Evolutionary conservation across 495 filamentous ascomycete species (phyloP).

Genomic region (Annulohypoxylon moriforme): DNA sequence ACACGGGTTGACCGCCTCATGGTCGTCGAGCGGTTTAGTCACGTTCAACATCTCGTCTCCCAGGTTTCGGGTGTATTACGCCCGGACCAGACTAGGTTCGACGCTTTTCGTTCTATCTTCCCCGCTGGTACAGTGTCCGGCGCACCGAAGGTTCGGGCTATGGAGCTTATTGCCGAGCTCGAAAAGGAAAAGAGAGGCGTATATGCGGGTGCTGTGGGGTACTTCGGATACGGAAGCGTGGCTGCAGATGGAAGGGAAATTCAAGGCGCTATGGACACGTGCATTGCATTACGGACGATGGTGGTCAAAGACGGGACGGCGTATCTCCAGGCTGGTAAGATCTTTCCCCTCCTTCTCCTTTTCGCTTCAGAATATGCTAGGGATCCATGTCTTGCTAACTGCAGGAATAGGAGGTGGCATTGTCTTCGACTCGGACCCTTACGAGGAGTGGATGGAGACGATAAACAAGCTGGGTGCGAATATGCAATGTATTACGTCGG

Average conservation of each 20-base stretch:
- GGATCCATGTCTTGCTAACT: constrained; percentile 12
- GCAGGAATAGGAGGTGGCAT: constrained; percentile 81
- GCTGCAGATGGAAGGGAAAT: constrained; percentile 54
- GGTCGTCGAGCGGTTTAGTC: constrained; percentile 94
- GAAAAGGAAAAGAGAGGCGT: constrained; percentile 94
- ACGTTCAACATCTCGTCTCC: constrained; percentile 96
- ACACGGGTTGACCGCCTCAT: constrained; percentile 92
- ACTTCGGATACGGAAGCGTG: constrained; percentile 79
- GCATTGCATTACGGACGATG: constrained; percentile 98
- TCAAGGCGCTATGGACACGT: constrained; percentile 96
- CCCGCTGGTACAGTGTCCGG: constrained; percentile 94
- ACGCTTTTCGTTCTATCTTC: constrained; percentile 96
- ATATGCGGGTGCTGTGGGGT: constrained; percentile 97
- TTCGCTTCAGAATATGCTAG: not conserved
- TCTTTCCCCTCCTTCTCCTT: not conserved
- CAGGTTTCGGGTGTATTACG: constrained; percentile 92
- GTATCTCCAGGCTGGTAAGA: constrained; percentile 84
- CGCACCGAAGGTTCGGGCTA: constrained; percentile 94
- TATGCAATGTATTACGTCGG: constrained; percentile 84
- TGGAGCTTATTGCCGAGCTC: constrained; percentile 96
- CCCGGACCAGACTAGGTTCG: constrained; percentile 86
- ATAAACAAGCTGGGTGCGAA: constrained; percentile 95
- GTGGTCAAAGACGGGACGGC: constrained; percentile 89
- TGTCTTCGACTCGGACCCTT: constrained; percentile 92
- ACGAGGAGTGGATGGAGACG: constrained; percentile 96